Percentiles rank a stretch among this genome's conserved stretches.
Evolutionary conservation across 129 eudicot species (phyloP).

Genomic region (Centaurea solstitialis): DNA sequence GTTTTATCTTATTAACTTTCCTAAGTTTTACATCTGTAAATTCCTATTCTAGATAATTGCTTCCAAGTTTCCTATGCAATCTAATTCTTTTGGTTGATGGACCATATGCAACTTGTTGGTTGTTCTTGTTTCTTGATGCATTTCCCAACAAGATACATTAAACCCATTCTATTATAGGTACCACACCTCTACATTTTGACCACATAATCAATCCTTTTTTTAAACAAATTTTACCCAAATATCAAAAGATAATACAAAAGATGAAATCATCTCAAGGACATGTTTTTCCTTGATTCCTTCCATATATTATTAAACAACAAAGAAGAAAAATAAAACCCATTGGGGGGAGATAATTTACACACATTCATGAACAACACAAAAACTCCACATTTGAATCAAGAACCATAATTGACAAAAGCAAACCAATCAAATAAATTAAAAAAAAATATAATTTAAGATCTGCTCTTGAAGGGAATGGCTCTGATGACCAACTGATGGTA

Average conservation of each 20-base stretch:
- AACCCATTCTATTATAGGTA: background rate
- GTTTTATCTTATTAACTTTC: no score
- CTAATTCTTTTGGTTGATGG: no score
- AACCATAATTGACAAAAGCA: conserved; percentile 15
- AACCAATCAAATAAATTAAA: conserved; percentile 7
- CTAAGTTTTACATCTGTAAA: no score
- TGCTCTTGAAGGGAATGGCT: conserved; percentile 69
- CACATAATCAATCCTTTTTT: background rate
- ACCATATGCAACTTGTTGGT: no score
- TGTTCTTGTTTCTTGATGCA: no score
- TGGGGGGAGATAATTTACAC: conserved; percentile 14
- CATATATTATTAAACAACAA: background rate
- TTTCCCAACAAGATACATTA: background rate
- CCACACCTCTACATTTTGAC: background rate
- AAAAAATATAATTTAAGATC: conserved; percentile 24
- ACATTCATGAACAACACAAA: conserved; percentile 19
- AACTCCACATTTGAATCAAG: conserved; percentile 17
- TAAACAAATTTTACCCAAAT: background rate
- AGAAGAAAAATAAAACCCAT: conserved; percentile 12
- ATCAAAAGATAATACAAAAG: background rate
- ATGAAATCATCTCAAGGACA: background rate
- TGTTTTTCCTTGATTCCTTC: background rate
- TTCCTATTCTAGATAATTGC: no score
- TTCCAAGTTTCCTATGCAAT: no score
- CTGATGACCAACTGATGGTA: conserved; percentile 59